Evolutionary conservation across 129 eudicot genomes (phyloP).

Genomic region (Lonicera japonica): DNA sequence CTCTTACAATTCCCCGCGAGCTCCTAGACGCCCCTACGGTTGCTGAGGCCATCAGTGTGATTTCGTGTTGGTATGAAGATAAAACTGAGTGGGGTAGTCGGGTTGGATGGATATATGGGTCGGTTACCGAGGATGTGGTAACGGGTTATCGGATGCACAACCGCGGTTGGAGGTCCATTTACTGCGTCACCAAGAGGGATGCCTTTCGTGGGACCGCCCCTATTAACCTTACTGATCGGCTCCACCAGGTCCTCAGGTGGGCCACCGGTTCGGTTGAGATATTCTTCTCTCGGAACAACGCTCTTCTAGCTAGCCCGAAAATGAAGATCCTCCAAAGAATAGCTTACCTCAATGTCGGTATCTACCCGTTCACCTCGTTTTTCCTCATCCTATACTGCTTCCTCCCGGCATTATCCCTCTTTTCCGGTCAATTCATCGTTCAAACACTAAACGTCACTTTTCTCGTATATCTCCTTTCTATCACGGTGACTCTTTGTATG

Average conservation of each 20-base stretch:
- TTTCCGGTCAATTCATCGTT: conserved; percentile 59
- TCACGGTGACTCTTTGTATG: conserved; percentile 45
- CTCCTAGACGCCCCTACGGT: conserved; percentile 62
- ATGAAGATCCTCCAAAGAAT: conserved; percentile 55
- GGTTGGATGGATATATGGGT: conserved; percentile 67
- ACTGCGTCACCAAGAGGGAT: conserved; percentile 60
- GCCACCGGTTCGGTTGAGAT: conserved; percentile 71
- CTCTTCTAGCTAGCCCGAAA: conserved; percentile 46
- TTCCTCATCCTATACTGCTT: conserved; percentile 59
- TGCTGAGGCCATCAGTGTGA: conserved; percentile 57
- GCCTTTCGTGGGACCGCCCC: conserved; percentile 74
- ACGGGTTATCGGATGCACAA: conserved; percentile 69
- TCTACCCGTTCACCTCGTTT: conserved; percentile 59
- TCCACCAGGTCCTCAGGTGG: conserved; percentile 68
- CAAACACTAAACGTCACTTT: conserved; percentile 50
- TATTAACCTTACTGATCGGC: conserved; percentile 48
- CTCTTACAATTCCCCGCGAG: conserved; percentile 49
- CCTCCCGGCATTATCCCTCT: conserved; percentile 56
- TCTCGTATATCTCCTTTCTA: conserved; percentile 43
- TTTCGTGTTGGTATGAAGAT: conserved; percentile 59
- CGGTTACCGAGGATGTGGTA: conserved; percentile 63
- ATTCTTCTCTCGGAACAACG: conserved; percentile 59
- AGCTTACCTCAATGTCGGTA: conserved; percentile 60
- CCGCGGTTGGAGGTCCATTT: conserved; percentile 59
- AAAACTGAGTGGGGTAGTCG: conserved; percentile 67